These are phyloP conservation scores for Leccinum longicurvipes DNA, from an alignment of 768 basidiomycete species.

Conservation along the genomic window DNA sequence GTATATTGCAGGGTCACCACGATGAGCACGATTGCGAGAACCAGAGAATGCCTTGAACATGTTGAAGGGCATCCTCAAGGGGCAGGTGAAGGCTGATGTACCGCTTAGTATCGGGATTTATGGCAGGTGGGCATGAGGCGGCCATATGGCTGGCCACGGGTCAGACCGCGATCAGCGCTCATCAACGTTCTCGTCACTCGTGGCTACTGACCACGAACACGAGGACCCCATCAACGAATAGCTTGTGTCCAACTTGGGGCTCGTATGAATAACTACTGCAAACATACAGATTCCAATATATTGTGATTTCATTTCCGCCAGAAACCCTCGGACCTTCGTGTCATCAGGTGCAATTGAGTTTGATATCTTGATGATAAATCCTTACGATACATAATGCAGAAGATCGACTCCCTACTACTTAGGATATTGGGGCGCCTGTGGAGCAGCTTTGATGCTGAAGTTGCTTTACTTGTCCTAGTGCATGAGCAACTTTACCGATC, in stretches of 20 bases:
- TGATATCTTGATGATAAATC: not conserved
- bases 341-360: not conserved
- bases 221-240: constrained; percentile 2
- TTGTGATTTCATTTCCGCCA: not conserved
- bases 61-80: constrained; percentile 35
- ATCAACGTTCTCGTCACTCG: not conserved
- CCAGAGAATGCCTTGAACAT: constrained; percentile 36
- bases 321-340: not conserved
- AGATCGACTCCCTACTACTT: constrained; percentile 2
- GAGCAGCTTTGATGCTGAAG: constrained; percentile 41
- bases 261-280: not conserved
- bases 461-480: constrained; percentile 57
- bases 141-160: constrained; percentile 33
- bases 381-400: not conserved
- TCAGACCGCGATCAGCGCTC: constrained; percentile 2
- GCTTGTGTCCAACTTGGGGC: not conserved
- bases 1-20: constrained; percentile 24
- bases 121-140: constrained; percentile 29
- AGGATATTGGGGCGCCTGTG: constrained; percentile 14
- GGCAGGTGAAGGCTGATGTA: constrained; percentile 15
- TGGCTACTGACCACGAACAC: constrained; percentile 6
- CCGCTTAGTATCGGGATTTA: constrained; percentile 23
- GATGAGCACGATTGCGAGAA: constrained; percentile 31
- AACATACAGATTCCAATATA: too few species aligned
- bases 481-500: constrained; percentile 61